These are phyloP conservation scores for Quercus mongolica DNA, from an alignment of 306 rosid genomes.

Conservation along the genomic window DNA sequence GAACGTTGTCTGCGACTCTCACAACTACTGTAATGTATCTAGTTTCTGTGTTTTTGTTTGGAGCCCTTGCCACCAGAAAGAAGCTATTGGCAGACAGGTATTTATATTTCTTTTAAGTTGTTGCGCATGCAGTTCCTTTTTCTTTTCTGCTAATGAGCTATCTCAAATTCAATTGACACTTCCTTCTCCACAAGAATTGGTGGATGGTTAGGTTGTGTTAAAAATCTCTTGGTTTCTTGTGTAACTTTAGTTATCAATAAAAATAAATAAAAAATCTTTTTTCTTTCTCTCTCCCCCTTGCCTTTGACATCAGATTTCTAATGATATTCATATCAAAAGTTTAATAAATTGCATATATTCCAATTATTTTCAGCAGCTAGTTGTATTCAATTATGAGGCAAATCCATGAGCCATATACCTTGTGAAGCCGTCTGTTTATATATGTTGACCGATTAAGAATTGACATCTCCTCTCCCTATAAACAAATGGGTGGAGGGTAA, in stretches of 20 bases:
- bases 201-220: no score
- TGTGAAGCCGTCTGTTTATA: neutral
- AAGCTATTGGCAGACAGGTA: slow-evolving; percentile 92
- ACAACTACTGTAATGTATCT: slow-evolving; percentile 68
- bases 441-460: neutral
- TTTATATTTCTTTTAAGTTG: slow-evolving; percentile 6
- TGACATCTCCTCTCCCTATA: neutral
- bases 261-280: neutral
- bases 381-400: neutral
- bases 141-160: neutral
- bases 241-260: no score
- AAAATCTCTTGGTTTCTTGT: no score
- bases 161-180: no score
- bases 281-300: neutral
- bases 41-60: slow-evolving; percentile 79
- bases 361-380: neutral
- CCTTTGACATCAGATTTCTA: neutral
- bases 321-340: neutral
- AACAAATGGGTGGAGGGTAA: neutral
- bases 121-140: neutral
- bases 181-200: no score
- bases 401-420: neutral
- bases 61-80: slow-evolving; percentile 79
- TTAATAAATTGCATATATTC: neutral
- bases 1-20: slow-evolving; percentile 91